phyloP scores from a whole-genome alignment of 805 yeast species.

The Blastobotrys americana region DNA sequence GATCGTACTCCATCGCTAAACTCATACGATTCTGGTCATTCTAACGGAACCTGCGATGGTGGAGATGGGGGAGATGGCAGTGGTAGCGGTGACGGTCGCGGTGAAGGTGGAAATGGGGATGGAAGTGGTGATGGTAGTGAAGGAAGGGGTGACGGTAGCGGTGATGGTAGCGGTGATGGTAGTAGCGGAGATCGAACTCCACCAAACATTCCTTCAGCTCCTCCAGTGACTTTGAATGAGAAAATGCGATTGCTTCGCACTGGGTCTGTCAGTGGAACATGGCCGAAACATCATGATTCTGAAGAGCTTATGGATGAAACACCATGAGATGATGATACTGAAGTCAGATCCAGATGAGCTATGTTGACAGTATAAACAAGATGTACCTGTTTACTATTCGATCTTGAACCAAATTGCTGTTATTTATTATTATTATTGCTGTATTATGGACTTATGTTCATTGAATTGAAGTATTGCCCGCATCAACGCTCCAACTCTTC shows the following conservation, averaged over 20 bases:
- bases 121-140: neutral
- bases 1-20: neutral
- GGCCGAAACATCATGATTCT: neutral
- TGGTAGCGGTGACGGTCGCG: neutral
- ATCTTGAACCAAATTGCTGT: neutral
- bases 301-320: constrained; percentile 2
- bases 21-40: neutral
- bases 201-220: constrained; percentile 21
- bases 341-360: too few relatives aligned
- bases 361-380: too few relatives aligned
- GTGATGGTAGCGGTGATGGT: neutral
- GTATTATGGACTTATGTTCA: too few relatives aligned
- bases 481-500: too few relatives aligned
- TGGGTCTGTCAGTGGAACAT: constrained; percentile 18
- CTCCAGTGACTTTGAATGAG: constrained; percentile 23
- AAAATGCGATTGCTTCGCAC: constrained; percentile 22
- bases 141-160: neutral
- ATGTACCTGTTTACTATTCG: neutral
- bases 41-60: too few relatives aligned
- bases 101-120: neutral
- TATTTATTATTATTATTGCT: too few relatives aligned
- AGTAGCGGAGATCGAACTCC: constrained; percentile 3
- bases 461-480: too few relatives aligned
- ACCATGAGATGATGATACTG: too few relatives aligned
- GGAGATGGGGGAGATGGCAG: too few relatives aligned